Conservation (phyloP, 179 eudicot species). For the Silene noctiflora region DNA sequence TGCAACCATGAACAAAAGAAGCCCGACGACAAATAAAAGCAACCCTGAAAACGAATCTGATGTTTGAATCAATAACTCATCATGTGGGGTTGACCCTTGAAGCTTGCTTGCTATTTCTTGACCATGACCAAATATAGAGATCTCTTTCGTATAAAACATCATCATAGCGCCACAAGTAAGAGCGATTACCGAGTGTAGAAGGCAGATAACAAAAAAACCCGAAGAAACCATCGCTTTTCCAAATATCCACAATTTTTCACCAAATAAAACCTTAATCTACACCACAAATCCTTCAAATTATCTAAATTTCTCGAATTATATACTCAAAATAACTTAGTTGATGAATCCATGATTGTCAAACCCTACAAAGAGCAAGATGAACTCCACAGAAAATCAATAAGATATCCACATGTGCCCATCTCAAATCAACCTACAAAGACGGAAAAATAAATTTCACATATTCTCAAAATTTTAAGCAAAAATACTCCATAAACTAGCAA, state of each 20-base stretch:
- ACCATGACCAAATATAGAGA: slow-evolving; percentile 67
- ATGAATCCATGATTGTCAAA: slow-evolving; percentile 12
- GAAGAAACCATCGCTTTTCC: slow-evolving; percentile 56
- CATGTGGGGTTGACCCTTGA: slow-evolving; percentile 81
- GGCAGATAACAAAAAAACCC: slow-evolving; percentile 68
- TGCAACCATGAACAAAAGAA: slow-evolving; percentile 86
- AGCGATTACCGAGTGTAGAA: slow-evolving; percentile 72
- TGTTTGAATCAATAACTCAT: slow-evolving; percentile 65
- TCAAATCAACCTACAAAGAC: slow-evolving; percentile 5
- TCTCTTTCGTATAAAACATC: slow-evolving; percentile 83
- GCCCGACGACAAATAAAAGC: slow-evolving; percentile 75
- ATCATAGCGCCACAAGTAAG: slow-evolving; percentile 70
- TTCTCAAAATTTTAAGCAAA: not conserved
- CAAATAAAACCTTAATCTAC: slow-evolving; percentile 3
- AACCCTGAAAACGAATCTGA: slow-evolving; percentile 91
- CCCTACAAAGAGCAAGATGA: slow-evolving; percentile 17
- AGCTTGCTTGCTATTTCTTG: slow-evolving; percentile 60
- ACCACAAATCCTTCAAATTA: slow-evolving; percentile 11
- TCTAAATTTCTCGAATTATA: no score
- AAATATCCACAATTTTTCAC: slow-evolving; percentile 7
- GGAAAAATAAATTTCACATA: not conserved
- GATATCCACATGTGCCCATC: slow-evolving; percentile 3
- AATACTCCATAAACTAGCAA: not conserved
- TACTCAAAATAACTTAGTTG: not conserved
- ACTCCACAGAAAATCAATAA: not conserved